phyloP scores from a whole-genome alignment of 768 basidiomycete genomes.

The Boletus rufocinnamomeus region DNA sequence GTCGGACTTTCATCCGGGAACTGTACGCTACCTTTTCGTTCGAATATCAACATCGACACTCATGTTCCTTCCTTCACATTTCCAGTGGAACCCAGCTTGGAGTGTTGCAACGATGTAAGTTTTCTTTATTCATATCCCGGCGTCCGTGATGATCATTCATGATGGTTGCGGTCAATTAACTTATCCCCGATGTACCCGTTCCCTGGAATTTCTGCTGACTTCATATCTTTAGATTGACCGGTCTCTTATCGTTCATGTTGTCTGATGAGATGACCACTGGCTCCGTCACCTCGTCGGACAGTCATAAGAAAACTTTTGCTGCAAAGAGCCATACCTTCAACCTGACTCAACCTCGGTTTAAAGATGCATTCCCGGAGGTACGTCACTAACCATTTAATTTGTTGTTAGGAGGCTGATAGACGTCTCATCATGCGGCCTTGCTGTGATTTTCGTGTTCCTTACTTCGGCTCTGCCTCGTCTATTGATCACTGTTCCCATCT shows the following conservation, averaged over 20 bases:
- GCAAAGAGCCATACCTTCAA: constrained; percentile 86
- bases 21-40: constrained; percentile 52
- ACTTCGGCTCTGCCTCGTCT: constrained; percentile 13
- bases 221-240: constrained; percentile 67
- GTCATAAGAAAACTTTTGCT: constrained; percentile 79
- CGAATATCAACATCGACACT: neutral
- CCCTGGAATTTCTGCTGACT: constrained; percentile 11
- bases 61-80: neutral
- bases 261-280: constrained; percentile 97
- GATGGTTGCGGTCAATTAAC: constrained; percentile 16
- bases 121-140: constrained; percentile 3
- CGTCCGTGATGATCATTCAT: constrained; percentile 13
- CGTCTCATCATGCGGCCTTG: constrained; percentile 18
- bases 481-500: constrained; percentile 23
- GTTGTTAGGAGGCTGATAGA: constrained; percentile 26
- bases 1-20: constrained; percentile 92
- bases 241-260: constrained; percentile 92
- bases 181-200: constrained; percentile 13
- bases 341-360: constrained; percentile 73
- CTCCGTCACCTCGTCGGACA: constrained; percentile 76
- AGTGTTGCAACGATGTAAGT: constrained; percentile 91
- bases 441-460: constrained; percentile 23
- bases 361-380: constrained; percentile 87
- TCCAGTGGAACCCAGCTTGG: constrained; percentile 94
- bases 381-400: constrained; percentile 34